Evolutionary conservation across 176 grass and related monocot genomes (phyloP), one percentile per base, ranked within the genome.

Genomic region (Carex kokanica): DNA sequence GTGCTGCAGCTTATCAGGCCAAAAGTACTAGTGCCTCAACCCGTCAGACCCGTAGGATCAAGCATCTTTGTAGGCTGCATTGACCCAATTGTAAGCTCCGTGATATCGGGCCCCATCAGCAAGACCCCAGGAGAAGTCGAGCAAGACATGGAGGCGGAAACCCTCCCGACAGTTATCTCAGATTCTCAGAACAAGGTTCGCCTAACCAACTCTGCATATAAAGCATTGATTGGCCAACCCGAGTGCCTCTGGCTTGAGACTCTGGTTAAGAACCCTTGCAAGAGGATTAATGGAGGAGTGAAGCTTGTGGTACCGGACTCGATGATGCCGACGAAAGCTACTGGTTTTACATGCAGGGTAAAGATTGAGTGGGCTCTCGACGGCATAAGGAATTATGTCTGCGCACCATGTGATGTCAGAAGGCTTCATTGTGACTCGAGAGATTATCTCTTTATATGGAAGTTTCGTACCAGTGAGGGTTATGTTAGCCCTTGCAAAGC

Each of bases 191-290:
- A 88, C 93, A 82, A 52, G 80, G 93, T 99, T n/a, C 89, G 96
- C 9, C 80, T 99, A 13, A 88, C 92, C 8, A 99, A 96, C 79
- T 94, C 94, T 24, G 93, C 89, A 31, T 99, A 99, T 88, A 95
- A 88, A 85, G 66, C 82, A 77, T 90, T 99, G 91, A 86, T 99
- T 40, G 91, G 93, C 17, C 93, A 95, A 83, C 97, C 97, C 1
- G 91, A 92, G 86, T 99, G 93, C 83, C 83, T 79, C 21, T 99
- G 97, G 93, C 91, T 99, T 27, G 88, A 91, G 83, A 84, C 88
- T 7, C 65, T 98, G 83, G 79, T 84, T 1, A 78, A 83, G 8
- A 64, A 31, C 47, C 23, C 60, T 29, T 78, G 88, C 71, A 79
- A 67, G 36, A 87, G 97, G 89, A 95, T 99, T 86, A 88, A 88